Percentiles rank a stretch among this genome's conserved stretches.
Conservation (phyloP, 345 rosid species). For the Atalantia buxifolia region DNA sequence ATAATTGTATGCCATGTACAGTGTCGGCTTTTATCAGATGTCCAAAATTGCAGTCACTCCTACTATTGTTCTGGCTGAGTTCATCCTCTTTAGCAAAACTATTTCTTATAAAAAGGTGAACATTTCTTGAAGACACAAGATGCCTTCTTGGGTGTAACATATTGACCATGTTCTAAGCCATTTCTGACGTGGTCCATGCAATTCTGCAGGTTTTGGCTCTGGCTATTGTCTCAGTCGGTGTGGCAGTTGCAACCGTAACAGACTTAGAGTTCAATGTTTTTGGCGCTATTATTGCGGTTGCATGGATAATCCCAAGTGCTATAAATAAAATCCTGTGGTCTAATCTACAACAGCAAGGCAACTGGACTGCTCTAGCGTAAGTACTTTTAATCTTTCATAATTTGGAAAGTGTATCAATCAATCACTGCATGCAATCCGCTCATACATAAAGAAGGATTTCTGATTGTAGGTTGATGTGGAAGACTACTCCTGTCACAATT, state of each 20-base stretch:
- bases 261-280: constrained; percentile 79
- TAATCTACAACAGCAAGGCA: constrained; percentile 77
- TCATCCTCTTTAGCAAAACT: constrained; percentile 59
- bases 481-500: constrained; percentile 83
- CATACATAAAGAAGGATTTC: neutral
- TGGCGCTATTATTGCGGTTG: constrained; percentile 76
- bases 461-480: constrained; percentile 91
- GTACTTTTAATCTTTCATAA: constrained; percentile 3
- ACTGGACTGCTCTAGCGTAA: constrained; percentile 97
- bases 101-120: constrained; percentile 65
- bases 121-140: neutral
- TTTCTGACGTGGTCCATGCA: neutral
- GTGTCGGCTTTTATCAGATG: constrained; percentile 98
- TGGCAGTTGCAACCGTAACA: constrained; percentile 82
- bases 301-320: constrained; percentile 92
- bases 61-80: constrained; percentile 83
- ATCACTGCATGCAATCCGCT: neutral
- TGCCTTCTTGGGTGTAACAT: neutral
- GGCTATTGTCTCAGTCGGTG: constrained; percentile 72
- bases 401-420: neutral
- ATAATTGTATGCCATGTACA: constrained; percentile 26
- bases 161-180: neutral
- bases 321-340: constrained; percentile 93
- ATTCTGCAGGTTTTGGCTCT: constrained; percentile 66
- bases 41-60: constrained; percentile 98